A percentile compares a stretch with the other conserved stretches of the same genome.
Evolutionary conservation across 2,329 filamentous ascomycete species (phyloP).

Genomic region (Verruconis gallopava): DNA sequence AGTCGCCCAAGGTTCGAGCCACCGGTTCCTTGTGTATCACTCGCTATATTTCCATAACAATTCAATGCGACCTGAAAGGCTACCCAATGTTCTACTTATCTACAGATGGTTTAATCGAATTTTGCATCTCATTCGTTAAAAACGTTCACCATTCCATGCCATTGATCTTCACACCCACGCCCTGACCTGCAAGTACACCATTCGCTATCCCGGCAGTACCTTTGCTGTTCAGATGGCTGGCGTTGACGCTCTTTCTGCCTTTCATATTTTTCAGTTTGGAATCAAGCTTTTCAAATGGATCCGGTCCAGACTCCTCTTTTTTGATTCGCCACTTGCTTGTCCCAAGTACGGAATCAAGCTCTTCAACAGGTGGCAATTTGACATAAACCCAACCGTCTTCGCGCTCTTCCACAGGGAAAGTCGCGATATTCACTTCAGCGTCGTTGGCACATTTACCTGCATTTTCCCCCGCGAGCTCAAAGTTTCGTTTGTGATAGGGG

Average conservation of each 20-base stretch:
- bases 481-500: constrained; percentile 84
- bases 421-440: constrained; percentile 62
- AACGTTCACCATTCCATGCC: constrained; percentile 9
- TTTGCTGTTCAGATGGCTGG: constrained; percentile 29
- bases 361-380: constrained; percentile 65
- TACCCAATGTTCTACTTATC: not conserved
- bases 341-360: constrained; percentile 66
- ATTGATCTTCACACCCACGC: constrained; percentile 3
- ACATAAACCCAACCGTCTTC: constrained; percentile 68
- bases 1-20: too few species aligned
- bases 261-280: constrained; percentile 41
- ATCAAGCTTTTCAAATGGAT: constrained; percentile 44
- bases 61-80: too few species aligned
- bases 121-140: not conserved
- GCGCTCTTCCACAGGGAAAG: constrained; percentile 63
- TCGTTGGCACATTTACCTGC: constrained; percentile 66
- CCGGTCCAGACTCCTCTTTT: constrained; percentile 47
- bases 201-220: constrained; percentile 16
- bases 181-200: constrained; percentile 7
- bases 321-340: constrained; percentile 68
- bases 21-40: too few species aligned
- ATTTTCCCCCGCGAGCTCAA: constrained; percentile 53
- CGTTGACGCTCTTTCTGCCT: constrained; percentile 36
- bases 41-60: too few species aligned
- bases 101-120: not conserved